phyloP scores from a whole-genome alignment of 306 rosid genomes.

The Lablab purpureus region DNA sequence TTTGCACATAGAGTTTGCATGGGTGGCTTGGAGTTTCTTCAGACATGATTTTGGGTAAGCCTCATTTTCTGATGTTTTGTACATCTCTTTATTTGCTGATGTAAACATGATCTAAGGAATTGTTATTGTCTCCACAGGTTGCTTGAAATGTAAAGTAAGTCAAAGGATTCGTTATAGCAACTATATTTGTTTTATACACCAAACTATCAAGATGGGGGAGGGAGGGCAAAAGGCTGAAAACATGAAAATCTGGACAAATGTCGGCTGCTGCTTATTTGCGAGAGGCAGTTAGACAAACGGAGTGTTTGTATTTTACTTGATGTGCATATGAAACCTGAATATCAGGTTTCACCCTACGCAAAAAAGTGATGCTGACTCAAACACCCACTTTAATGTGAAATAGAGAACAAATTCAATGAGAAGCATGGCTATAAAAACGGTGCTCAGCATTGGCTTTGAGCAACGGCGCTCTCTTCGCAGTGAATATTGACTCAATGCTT shows the following conservation, averaged over 20 bases:
- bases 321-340: constrained; percentile 4
- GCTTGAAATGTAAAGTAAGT: constrained; percentile 42
- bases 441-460: not conserved
- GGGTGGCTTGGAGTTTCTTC: constrained; percentile 35
- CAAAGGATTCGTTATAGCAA: constrained; percentile 31
- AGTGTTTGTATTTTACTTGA: not conserved
- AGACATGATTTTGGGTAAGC: constrained; percentile 46
- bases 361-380: not conserved
- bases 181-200: constrained; percentile 9
- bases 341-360: constrained; percentile 7
- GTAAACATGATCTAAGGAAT: not conserved
- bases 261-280: constrained; percentile 4
- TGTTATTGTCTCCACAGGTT: constrained; percentile 52
- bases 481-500: too few species aligned
- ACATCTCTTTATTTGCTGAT: not conserved
- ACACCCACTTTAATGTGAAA: not conserved
- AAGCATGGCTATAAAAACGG: not conserved
- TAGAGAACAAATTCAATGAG: not conserved
- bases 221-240: constrained; percentile 20
- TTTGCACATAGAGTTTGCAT: constrained; percentile 26
- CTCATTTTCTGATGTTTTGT: not conserved
- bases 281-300: not conserved
- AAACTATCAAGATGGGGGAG: not conserved
- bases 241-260: not conserved
- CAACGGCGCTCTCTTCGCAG: too few species aligned